Evolutionary conservation across 2,329 filamentous ascomycete genomes (phyloP).

Genomic region (Lachnellula arida): DNA sequence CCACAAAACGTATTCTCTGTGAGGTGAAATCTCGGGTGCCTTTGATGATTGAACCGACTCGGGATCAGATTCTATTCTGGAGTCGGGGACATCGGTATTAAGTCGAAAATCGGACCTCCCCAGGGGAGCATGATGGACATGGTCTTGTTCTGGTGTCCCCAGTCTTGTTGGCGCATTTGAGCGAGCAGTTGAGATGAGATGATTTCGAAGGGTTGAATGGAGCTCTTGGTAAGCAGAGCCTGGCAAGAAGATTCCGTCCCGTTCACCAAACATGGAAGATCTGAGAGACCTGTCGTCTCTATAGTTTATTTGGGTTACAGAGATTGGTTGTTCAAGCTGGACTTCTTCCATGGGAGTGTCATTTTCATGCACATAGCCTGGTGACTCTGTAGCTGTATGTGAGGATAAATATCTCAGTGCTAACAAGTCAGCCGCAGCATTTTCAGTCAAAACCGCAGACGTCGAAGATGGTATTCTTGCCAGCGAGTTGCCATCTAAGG

Average conservation of each 20-base stretch:
- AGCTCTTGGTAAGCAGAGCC: slow-evolving; percentile 44
- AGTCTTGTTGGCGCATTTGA: slow-evolving; percentile 36
- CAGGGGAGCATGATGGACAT: slow-evolving; percentile 1
- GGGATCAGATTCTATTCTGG: slow-evolving; percentile 7
- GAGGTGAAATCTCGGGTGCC: slow-evolving; percentile 27
- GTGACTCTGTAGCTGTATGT: background rate
- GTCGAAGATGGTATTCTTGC: slow-evolving; percentile 1
- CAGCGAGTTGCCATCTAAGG: slow-evolving; percentile 1
- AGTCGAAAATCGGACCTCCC: background rate
- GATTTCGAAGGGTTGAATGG: slow-evolving; percentile 41
- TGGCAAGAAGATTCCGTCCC: slow-evolving; percentile 41
- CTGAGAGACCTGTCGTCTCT: no score
- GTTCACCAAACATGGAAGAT: slow-evolving; percentile 6
- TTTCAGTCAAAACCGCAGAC: slow-evolving; percentile 5
- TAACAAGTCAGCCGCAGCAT: slow-evolving; percentile 16
- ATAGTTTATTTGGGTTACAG: no score
- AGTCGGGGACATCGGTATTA: background rate
- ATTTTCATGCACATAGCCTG: background rate
- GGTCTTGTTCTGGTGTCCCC: slow-evolving; percentile 22
- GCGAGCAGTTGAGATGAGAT: slow-evolving; percentile 41
- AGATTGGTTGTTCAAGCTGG: background rate
- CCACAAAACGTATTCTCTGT: slow-evolving; percentile 32
- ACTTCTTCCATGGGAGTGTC: background rate
- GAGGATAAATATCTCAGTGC: slow-evolving; percentile 9
- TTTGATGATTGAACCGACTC: slow-evolving; percentile 16